Evolutionary conservation across 257 asterid species (phyloP).

Genomic region (Anisodus tanguticus): DNA sequence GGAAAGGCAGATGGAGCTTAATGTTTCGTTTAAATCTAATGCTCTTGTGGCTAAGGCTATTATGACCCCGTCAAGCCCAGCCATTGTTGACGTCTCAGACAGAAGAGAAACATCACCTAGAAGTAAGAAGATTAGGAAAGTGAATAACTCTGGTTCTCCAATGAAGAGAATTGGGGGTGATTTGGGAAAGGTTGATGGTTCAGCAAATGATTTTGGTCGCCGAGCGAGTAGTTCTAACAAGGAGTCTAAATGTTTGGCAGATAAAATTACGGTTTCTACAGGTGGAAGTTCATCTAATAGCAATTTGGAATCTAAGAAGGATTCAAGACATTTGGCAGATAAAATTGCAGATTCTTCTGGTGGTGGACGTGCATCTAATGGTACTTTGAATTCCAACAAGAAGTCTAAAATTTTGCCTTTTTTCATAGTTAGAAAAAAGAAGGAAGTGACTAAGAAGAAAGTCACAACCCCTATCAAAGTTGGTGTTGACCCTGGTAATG

Average conservation of each 20-base stretch:
- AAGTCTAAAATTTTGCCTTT: not conserved
- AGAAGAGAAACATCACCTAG: constrained; percentile 32
- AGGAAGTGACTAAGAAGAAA: constrained; percentile 34
- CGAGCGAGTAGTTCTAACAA: constrained; percentile 36
- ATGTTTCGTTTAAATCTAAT: constrained; percentile 78
- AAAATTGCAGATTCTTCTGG: constrained; percentile 36
- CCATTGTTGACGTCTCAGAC: constrained; percentile 31
- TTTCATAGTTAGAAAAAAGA: constrained; percentile 42
- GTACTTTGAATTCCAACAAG: too few relatives aligned
- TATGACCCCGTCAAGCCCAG: constrained; percentile 54
- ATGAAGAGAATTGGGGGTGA: constrained; percentile 37
- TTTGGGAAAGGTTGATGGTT: constrained; percentile 35
- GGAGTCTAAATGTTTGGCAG: constrained; percentile 37
- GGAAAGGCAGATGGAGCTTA: constrained; percentile 70
- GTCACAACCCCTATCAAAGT: constrained; percentile 30
- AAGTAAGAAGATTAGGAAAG: constrained; percentile 41
- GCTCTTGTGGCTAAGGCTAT: constrained; percentile 77
- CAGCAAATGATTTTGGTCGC: constrained; percentile 36
- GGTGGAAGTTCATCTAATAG: constrained; percentile 32
- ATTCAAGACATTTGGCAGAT: constrained; percentile 37
- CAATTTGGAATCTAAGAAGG: constrained; percentile 36
- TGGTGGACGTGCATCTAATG: not conserved
- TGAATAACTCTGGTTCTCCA: constrained; percentile 38
- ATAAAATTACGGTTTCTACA: constrained; percentile 38
- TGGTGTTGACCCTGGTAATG: constrained; percentile 27